phyloP scores from a whole-genome alignment of 345 rosid genomes.

The Citropsis articulata region DNA sequence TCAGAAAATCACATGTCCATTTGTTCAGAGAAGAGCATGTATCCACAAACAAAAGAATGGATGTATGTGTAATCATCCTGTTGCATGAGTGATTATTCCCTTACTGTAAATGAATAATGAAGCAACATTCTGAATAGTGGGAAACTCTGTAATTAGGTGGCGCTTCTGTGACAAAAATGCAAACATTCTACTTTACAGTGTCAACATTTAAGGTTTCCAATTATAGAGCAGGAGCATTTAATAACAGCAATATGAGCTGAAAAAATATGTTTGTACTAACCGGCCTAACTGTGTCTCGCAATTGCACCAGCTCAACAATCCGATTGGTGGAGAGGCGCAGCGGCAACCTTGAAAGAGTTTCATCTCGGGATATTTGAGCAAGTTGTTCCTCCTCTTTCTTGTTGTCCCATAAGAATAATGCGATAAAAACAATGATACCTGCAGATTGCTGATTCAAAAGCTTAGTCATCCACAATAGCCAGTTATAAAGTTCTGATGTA shows the following conservation, averaged over 20 bases:
- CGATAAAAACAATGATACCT: conserved; percentile 79
- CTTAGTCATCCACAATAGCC: conserved; percentile 51
- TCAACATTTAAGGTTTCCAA: conserved; percentile 2
- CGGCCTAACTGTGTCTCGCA: conserved; percentile 88
- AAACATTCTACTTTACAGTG: neutral
- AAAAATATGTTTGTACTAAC: conserved; percentile 42
- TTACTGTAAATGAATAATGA: neutral
- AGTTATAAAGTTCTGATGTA: conserved; percentile 1
- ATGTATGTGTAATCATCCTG: neutral
- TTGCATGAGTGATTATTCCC: neutral
- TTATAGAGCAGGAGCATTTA: neutral
- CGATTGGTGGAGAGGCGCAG: conserved; percentile 87
- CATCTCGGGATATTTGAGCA: conserved; percentile 80
- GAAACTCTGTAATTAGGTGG: neutral
- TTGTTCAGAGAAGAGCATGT: neutral
- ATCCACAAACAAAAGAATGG: neutral
- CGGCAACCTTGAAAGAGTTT: conserved; percentile 91
- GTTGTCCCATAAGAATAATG: conserved; percentile 83
- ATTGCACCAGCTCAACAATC: conserved; percentile 92
- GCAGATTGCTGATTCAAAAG: conserved; percentile 64
- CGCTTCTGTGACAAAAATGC: neutral
- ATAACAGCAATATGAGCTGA: neutral
- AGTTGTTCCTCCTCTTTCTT: conserved; percentile 97
- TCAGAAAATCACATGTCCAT: neutral
- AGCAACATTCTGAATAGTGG: neutral